Evolutionary conservation across 2,329 filamentous ascomycete genomes (phyloP), one percentile per base, ranked within the genome.

Genomic region (Colletotrichum sp.): DNA sequence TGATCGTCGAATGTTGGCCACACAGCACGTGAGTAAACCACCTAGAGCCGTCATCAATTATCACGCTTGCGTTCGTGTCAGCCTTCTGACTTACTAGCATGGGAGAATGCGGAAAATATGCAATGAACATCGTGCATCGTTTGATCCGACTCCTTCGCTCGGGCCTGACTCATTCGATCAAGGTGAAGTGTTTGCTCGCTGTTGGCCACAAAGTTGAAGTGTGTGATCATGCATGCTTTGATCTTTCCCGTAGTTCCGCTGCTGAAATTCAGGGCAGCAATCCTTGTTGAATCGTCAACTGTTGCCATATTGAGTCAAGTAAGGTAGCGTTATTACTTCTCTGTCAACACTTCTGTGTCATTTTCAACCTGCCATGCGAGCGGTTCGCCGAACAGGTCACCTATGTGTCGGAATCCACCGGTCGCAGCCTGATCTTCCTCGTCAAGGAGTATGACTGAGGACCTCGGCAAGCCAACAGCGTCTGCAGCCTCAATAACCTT

Each of bases 261-360:
- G 18, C 39, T 44, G 18, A n/a, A 44, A 44, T 44, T n/a, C 1
- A 44, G 39, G 18, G 39, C 18, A 44, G 39, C 39, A 44, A n/a
- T 44, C 39, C 39, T 44, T 44, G 18, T 0, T 18, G 8, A 44
- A n/a, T 10, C 3, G 18, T 44, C 2, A 44, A 44, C 18, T 44
- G 3, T 44, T n/a, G 8, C 0, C 16, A 44, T 44, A 3, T 44
- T n/a, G 0, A 44, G 1, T 1, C 39, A 44, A 44, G 39, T 3
- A 44, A 44, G 39, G 9, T 16, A 44, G 16, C 39, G 39, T n/a
- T 9, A 6, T 10, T n/a, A 44, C 39, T 44, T 44, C 39, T 44
- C 39, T 10, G 18, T 44, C 18, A 44, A 44, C 39, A 44, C 8
- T 44, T 5, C 39, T 44, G 39, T 44, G 18, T n/a, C 18, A n/a